phyloP scores from a whole-genome alignment of 2,329 filamentous ascomycete genomes.

The Monilinia aucupariae region DNA sequence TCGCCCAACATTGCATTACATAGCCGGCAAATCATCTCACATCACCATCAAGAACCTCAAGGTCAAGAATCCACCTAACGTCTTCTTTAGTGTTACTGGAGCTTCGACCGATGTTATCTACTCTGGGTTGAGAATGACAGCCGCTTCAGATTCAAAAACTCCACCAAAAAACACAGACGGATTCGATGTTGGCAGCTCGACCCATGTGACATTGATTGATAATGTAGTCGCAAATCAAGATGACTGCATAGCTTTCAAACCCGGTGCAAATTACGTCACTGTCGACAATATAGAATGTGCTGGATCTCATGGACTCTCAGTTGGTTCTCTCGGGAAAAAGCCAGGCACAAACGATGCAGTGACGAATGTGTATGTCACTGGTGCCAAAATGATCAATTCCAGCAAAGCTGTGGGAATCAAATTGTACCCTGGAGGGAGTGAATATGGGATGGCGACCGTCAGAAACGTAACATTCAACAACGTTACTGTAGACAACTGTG shows the following conservation, averaged over 20 bases:
- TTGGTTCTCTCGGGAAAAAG: slow-evolving; percentile 42
- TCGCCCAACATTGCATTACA: slow-evolving; percentile 41
- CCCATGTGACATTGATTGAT: slow-evolving; percentile 44
- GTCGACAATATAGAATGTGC: slow-evolving; percentile 41
- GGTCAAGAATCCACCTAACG: slow-evolving; percentile 42
- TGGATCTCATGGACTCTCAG: slow-evolving; percentile 44
- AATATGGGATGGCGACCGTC: slow-evolving; percentile 38
- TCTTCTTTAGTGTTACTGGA: slow-evolving; percentile 41
- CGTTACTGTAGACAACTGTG: slow-evolving; percentile 37
- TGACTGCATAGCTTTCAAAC: slow-evolving; percentile 54
- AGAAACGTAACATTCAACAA: slow-evolving; percentile 40
- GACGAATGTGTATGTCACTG: slow-evolving; percentile 40
- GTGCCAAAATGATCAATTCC: slow-evolving; percentile 39
- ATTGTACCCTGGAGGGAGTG: slow-evolving; percentile 39
- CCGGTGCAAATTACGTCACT: slow-evolving; percentile 43
- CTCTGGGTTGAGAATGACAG: slow-evolving; percentile 37
- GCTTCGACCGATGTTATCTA: slow-evolving; percentile 37
- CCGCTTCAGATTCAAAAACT: slow-evolving; percentile 38
- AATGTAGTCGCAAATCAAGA: slow-evolving; percentile 52
- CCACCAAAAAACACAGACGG: slow-evolving; percentile 49
- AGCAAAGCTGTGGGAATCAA: slow-evolving; percentile 45
- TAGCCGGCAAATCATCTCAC: slow-evolving; percentile 36
- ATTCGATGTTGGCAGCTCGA: slow-evolving; percentile 44
- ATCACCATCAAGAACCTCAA: slow-evolving; percentile 38
- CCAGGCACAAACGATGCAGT: slow-evolving; percentile 37